These are phyloP conservation scores for Penicillium sclerotigenum DNA, from an alignment of 2,329 filamentous ascomycete genomes.

Conservation along the genomic window DNA sequence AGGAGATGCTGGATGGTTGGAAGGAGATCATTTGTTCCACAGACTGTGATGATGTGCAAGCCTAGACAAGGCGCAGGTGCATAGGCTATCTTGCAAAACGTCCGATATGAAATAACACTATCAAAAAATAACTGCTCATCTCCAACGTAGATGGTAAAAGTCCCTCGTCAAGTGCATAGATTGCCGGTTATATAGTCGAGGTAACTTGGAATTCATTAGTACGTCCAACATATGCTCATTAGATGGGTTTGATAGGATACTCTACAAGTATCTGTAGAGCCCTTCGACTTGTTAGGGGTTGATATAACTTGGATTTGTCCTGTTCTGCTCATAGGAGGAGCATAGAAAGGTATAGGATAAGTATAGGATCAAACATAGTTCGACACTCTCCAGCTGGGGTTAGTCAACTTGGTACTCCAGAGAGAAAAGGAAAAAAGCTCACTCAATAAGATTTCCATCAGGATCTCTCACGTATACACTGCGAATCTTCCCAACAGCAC, in stretches of 20 bases:
- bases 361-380: constrained; percentile 3
- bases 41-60: not conserved
- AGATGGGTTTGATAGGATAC: too few relatives aligned
- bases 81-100: not conserved
- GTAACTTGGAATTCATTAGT: too few relatives aligned
- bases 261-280: too few relatives aligned
- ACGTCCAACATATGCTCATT: too few relatives aligned
- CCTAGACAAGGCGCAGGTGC: not conserved
- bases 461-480: constrained; percentile 62
- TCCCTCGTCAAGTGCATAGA: too few relatives aligned
- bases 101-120: not conserved
- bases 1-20: not conserved
- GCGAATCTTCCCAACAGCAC: constrained; percentile 53
- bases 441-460: constrained; percentile 63
- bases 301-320: not conserved
- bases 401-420: not conserved
- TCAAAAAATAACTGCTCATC: not conserved
- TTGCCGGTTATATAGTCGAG: too few relatives aligned
- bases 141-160: too few relatives aligned
- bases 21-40: not conserved
- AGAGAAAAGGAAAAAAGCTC: constrained; percentile 20
- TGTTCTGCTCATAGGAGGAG: not conserved
- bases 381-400: not conserved
- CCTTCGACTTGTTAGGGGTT: not conserved
- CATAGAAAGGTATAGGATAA: not conserved